These are phyloP conservation scores for Backusella morwellensis DNA, from an alignment of 192 early-diverging fungal species.

Conservation along the genomic window DNA sequence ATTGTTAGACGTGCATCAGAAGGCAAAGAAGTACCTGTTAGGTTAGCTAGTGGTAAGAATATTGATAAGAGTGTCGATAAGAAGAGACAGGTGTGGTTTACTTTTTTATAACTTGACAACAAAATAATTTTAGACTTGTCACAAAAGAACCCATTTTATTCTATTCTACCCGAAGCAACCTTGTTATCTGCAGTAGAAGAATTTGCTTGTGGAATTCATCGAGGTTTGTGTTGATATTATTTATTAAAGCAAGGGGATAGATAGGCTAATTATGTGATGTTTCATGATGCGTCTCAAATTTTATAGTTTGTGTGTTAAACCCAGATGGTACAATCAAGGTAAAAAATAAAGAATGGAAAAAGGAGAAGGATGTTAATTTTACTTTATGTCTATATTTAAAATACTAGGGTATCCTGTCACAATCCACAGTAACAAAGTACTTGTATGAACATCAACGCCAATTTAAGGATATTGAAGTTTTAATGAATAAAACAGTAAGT, in stretches of 20 bases:
- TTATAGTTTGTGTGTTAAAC: constrained; percentile 70
- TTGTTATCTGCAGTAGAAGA: constrained; percentile 69
- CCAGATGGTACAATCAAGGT: constrained; percentile 56
- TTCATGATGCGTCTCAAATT: background rate
- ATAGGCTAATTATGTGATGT: background rate
- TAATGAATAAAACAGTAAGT: constrained; percentile 49
- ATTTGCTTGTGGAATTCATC: constrained; percentile 76
- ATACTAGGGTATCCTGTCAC: constrained; percentile 67
- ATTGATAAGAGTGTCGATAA: background rate
- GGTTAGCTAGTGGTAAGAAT: constrained; percentile 56
- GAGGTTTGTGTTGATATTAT: constrained; percentile 38
- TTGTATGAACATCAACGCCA: constrained; percentile 60
- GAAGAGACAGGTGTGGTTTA: background rate
- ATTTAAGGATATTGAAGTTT: constrained; percentile 40
- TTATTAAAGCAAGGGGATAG: background rate
- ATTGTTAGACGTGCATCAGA: constrained; percentile 50
- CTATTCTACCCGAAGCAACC: constrained; percentile 71
- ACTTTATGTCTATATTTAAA: background rate
- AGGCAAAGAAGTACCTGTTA: constrained; percentile 55
- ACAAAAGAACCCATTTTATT: constrained; percentile 80
- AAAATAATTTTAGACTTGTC: constrained; percentile 59
- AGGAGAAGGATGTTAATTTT: constrained; percentile 36
- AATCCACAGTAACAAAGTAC: constrained; percentile 67
- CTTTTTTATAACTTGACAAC: constrained; percentile 11
- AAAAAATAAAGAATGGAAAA: background rate